Base-by-base conservation (phyloP, 2,329 filamentous ascomycete genomes). In the Penicillium sp. region DNA sequence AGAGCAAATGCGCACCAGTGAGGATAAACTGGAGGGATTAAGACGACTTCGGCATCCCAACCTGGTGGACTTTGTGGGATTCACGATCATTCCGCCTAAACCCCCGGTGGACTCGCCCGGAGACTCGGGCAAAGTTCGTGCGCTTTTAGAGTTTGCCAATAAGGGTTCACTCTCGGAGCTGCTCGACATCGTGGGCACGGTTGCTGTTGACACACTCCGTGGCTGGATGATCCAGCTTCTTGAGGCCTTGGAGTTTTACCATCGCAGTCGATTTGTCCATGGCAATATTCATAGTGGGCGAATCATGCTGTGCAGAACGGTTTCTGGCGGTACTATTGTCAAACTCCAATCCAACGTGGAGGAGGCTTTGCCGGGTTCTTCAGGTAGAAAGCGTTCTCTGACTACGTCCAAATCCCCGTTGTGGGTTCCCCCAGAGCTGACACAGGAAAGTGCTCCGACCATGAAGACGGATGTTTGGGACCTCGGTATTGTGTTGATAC, bases 381-480 rank as follows among this genome's bases (percentile, higher is more conserved):
- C 83, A 23, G 57, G 55, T n/a, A 56, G 54, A 29, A 66, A 65
- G 41, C 60, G 67, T 44, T 61, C 62, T 20, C 52, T 72, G 23
- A 64, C 67, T 4, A 81, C 86, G 13, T 86, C 87, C 15, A 86
- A 85, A 58, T 90, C 89, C 13, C 83, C 86, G 1, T 89, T 89
- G 57, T 95, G 91, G 91, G 71, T 87, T 6, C 83, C 91, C 1
- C 87, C 90, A 1, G 90, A 95, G 69, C 78, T 90, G 41, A 78
- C 76, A 1, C 81, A 79, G 51, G 84, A 80, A 25, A 78, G 78
- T 27, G 76, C 68, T 32, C 67, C 68, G 45, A 86, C 67, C 77
- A 86, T 72, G 61, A 95, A 95, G 67, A 89, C 89, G 0, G 93
- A 97, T 66, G 82, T 97, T 7, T 98, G 93, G 93, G 88, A 96